A percentile compares a stretch with the other conserved stretches of the same genome.
Evolutionary conservation across 257 asterid species (phyloP).

Genomic region (Galeopsis tetrahit): DNA sequence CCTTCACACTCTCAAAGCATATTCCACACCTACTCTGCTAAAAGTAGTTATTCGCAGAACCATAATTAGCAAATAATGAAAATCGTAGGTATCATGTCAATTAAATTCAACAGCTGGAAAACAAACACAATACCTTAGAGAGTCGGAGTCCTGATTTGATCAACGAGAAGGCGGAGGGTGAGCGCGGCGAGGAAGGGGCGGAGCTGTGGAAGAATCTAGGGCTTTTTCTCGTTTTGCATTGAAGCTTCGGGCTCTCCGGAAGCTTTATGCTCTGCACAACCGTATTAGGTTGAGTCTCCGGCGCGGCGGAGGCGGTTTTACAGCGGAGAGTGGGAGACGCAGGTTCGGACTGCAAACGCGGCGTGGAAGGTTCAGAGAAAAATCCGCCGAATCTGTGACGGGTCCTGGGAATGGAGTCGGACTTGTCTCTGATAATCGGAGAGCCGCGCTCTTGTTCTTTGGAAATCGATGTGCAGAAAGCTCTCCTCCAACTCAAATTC

Average conservation of each 20-base stretch:
- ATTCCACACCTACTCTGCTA: constrained; percentile 83
- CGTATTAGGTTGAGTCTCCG: constrained; percentile 11
- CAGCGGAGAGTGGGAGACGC: constrained; percentile 59
- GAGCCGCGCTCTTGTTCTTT: constrained; percentile 56
- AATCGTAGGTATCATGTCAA: not conserved
- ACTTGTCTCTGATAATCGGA: constrained; percentile 34
- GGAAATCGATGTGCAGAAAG: constrained; percentile 87
- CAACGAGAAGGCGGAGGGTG: constrained; percentile 81
- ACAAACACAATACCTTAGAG: constrained; percentile 54
- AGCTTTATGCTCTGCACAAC: not conserved
- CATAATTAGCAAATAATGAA: constrained; percentile 33
- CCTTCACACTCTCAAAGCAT: constrained; percentile 67
- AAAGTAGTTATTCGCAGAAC: not conserved
- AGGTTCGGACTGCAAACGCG: constrained; percentile 62
- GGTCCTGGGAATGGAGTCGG: constrained; percentile 48
- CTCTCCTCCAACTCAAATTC: constrained; percentile 95
- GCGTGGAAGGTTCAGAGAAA: constrained; percentile 89
- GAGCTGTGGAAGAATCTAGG: constrained; percentile 70
- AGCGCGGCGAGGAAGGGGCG: constrained; percentile 89
- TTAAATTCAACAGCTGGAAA: constrained; percentile 28
- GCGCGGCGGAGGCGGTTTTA: constrained; percentile 44
- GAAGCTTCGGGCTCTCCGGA: constrained; percentile 60
- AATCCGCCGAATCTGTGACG: constrained; percentile 59
- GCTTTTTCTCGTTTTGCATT: constrained; percentile 64
- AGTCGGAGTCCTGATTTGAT: constrained; percentile 66